Base-by-base conservation (phyloP, 768 basidiomycete genomes). In the Lentinula aciculospora region DNA sequence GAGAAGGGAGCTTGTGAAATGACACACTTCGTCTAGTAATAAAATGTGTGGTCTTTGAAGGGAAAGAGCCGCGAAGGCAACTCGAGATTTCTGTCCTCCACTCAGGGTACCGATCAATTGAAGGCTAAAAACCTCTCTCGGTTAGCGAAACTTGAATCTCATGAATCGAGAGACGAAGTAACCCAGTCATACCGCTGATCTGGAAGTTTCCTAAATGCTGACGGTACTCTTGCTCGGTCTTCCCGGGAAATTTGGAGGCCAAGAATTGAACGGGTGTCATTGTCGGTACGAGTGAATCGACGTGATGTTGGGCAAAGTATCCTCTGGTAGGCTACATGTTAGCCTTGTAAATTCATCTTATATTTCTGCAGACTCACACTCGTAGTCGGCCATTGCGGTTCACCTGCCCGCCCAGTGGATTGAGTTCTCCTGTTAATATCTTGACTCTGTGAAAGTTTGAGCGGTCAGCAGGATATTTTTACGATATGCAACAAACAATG, bases 161-260 rank as follows among this genome's bases (percentile, higher is more conserved):
- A 34, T 46, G 12, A 54, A n/a, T n/a, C n/a, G n/a, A n/a, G n/a
- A 46, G 34, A 63, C 28, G 47, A 25, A 66, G 76, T 36, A 51
- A 89, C 90, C 92, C 90, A 1, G 94, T 96, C 84, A 96, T 87
- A 42, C 94, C 94, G 60, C 92, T 97, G 65, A 98, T 96, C 65
- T 97, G 95, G 76, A 98, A 97, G 58, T 95, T 94, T 5, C 96
- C 97, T 12, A 99, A 79, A 73, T 98, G 97, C n/a, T 74, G 71
- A 60, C 97, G 82, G 69, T 98, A 98, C 69, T 98, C 97, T 70
- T 98, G 96, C 71, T 98, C 97, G 5, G 82, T 92, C 72, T 88
- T 89, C 0, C 97, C 96, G 1, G 97, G 97, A 77, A 90, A 98
- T 66, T 83, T 91, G 23, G 86, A 84, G 13, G 93, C 92, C 29